A percentile compares a stretch with the other conserved stretches of the same genome.
phyloP scores from a whole-genome alignment of 305 asterid genomes.

The Coffea humblotiana region DNA sequence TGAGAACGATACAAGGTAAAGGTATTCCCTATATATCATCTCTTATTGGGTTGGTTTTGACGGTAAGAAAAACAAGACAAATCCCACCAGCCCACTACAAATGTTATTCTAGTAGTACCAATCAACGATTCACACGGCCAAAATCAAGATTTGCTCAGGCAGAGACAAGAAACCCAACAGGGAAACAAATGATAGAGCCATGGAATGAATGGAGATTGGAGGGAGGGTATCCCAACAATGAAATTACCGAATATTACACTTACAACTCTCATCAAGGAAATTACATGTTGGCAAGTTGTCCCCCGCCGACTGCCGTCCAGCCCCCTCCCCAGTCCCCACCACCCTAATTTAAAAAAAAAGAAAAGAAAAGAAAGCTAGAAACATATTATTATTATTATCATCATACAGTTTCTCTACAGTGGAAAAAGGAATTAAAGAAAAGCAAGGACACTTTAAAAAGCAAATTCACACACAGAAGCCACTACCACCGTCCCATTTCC shows the following conservation, averaged over 20 bases:
- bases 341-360: too few relatives aligned
- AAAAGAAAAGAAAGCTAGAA: not conserved
- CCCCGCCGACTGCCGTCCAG: not conserved
- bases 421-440: not conserved
- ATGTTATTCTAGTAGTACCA: too few relatives aligned
- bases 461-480: not conserved
- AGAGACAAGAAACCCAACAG: not conserved
- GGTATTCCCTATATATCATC: too few relatives aligned
- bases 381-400: not conserved
- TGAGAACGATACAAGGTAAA: too few relatives aligned
- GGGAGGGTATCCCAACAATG: not conserved
- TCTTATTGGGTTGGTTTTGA: not conserved
- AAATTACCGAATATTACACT: too few relatives aligned
- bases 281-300: not conserved
- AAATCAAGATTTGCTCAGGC: too few relatives aligned
- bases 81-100: not conserved
- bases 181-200: too few relatives aligned
- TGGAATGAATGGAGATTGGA: too few relatives aligned
- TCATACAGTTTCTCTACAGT: not conserved
- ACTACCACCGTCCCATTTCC: not conserved
- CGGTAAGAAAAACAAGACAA: not conserved
- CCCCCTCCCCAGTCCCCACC: not conserved
- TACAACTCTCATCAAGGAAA: not conserved
- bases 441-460: not conserved
- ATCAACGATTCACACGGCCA: too few relatives aligned